These are phyloP conservation scores for Sanghuangporus baumii DNA, from an alignment of 1,284 basidiomycete species.

Conservation along the genomic window DNA sequence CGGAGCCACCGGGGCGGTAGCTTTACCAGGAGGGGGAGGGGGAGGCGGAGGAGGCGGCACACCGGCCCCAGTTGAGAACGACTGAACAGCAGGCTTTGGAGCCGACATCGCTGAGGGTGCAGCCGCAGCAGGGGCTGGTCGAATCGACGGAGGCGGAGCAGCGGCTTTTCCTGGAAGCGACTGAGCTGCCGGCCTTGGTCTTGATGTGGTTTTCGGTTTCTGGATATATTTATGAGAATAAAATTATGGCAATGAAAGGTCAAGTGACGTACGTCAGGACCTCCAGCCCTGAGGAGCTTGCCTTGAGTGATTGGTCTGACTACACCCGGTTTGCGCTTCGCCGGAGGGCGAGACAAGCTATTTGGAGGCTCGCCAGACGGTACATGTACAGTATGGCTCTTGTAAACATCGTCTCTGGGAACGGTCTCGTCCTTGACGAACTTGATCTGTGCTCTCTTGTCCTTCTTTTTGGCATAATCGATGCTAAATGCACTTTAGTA, in stretches of 20 bases:
- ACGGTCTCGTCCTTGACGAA: conserved; percentile 88
- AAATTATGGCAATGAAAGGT: neutral
- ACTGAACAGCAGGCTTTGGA: conserved; percentile 1
- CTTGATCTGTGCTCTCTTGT: conserved; percentile 87
- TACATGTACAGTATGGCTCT: conserved; percentile 89
- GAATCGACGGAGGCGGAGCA: conserved; percentile 26
- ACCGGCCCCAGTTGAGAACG: neutral
- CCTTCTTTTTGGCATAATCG: conserved; percentile 95
- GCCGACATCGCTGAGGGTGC: conserved; percentile 31
- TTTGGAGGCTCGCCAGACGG: conserved; percentile 81
- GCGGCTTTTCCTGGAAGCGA: conserved; percentile 51
- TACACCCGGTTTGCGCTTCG: conserved; percentile 81
- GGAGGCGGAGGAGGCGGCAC: conserved; percentile 19
- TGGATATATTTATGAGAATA: conserved; percentile 19
- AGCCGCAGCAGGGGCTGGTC: conserved; percentile 24
- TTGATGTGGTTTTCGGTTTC: conserved; percentile 43
- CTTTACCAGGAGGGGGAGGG: conserved; percentile 19
- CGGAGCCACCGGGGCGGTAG: conserved; percentile 23
- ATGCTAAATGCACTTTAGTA: conserved; percentile 42
- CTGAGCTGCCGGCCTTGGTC: conserved; percentile 51
- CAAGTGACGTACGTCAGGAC: conserved; percentile 48
- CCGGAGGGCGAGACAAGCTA: conserved; percentile 79
- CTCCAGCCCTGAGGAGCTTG: conserved; percentile 74
- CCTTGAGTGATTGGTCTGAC: conserved; percentile 82
- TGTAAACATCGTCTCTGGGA: conserved; percentile 83